These are phyloP conservation scores for Ceratobasidium sp. DNA, from an alignment of 1,284 basidiomycete species.

Conservation along the genomic window DNA sequence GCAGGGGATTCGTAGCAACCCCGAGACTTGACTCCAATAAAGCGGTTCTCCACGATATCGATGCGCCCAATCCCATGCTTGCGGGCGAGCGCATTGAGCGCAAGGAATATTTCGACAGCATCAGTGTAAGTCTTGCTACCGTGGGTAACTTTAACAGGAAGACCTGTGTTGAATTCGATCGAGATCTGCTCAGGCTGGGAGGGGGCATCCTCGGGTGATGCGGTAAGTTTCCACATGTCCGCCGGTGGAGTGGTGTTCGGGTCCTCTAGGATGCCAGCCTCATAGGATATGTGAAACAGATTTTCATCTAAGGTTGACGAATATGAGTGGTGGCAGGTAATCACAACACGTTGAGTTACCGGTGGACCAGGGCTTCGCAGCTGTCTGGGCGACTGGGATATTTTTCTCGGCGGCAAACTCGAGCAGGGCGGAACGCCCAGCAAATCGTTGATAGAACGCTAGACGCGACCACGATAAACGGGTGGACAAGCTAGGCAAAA, in stretches of 20 bases:
- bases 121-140: slow-evolving; percentile 76
- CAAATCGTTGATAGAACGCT: slow-evolving; percentile 98
- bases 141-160: slow-evolving; percentile 82
- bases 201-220: slow-evolving; percentile 86
- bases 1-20: slow-evolving; percentile 99
- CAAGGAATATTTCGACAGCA: slow-evolving; percentile 94
- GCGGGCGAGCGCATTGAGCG: slow-evolving; percentile 91
- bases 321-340: background rate
- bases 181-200: slow-evolving; percentile 81
- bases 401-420: slow-evolving; percentile 89
- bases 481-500: background rate
- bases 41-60: slow-evolving; percentile 99
- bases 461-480: slow-evolving; percentile 12
- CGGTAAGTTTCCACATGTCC: slow-evolving; percentile 99
- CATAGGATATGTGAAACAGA: slow-evolving; percentile 99
- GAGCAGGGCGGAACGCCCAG: slow-evolving; percentile 93
- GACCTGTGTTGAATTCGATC: slow-evolving; percentile 88
- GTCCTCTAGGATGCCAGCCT: slow-evolving; percentile 98
- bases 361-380: slow-evolving; percentile 98
- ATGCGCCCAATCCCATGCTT: slow-evolving; percentile 97
- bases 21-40: slow-evolving; percentile 98
- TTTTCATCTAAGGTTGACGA: slow-evolving; percentile 79
- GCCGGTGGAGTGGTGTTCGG: slow-evolving; percentile 93
- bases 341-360: slow-evolving; percentile 53
- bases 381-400: slow-evolving; percentile 96